These are phyloP conservation scores for Umbilicaria muhlenbergii DNA, from an alignment of 495 filamentous ascomycete genomes.

Conservation along the genomic window DNA sequence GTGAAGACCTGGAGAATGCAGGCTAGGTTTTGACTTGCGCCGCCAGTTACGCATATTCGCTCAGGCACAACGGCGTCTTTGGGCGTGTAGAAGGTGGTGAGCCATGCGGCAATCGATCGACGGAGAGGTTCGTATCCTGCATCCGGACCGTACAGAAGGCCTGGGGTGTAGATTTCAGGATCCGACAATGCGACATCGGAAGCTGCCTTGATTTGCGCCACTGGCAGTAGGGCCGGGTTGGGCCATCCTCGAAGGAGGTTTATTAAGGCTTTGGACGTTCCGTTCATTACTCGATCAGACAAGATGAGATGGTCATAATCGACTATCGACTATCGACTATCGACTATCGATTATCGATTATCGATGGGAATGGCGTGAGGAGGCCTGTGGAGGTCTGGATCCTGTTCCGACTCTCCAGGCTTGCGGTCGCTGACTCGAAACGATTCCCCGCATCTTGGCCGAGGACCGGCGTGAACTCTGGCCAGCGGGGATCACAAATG, in stretches of 20 bases:
- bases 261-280: slow-evolving; percentile 22
- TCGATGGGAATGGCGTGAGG: too few species aligned
- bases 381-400: too few species aligned
- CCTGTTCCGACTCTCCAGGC: too few species aligned
- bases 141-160: slow-evolving; percentile 65
- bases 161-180: slow-evolving; percentile 36
- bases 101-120: slow-evolving; percentile 49
- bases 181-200: slow-evolving; percentile 39
- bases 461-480: too few species aligned
- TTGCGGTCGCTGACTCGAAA: too few species aligned
- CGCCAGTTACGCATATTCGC: slow-evolving; percentile 68
- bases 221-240: slow-evolving; percentile 52
- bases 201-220: slow-evolving; percentile 36
- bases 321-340: too few species aligned
- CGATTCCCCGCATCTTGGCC: too few species aligned
- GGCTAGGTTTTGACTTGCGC: slow-evolving; percentile 61
- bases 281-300: too few species aligned
- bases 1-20: slow-evolving; percentile 59
- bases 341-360: too few species aligned
- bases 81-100: slow-evolving; percentile 44
- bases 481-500: too few species aligned
- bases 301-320: too few species aligned
- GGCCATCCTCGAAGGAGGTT: slow-evolving; percentile 64
- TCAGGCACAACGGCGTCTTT: slow-evolving; percentile 24
- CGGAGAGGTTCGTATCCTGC: slow-evolving; percentile 53